Base-by-base conservation (phyloP, 78 protist genomes). In the Mantamonas sphyraenae region DNA sequence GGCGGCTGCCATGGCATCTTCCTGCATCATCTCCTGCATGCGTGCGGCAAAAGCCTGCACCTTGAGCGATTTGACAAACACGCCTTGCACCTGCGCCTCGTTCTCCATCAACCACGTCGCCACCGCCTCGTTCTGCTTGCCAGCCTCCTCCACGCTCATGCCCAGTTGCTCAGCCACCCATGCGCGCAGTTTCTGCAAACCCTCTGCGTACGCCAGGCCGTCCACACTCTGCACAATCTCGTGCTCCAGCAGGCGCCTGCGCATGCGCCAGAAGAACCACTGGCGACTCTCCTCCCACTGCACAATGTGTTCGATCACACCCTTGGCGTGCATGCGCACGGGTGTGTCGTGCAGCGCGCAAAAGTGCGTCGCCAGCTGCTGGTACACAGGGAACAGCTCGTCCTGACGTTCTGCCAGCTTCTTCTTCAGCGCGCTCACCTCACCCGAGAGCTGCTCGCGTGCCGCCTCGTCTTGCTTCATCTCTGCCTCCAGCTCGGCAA, bases 301-400 rank as follows among this genome's bases (percentile, higher is more conserved):
- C 28, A 93, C 79, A 20, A 88, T 76, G 24, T 62, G 78, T 1
- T 42, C 16, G 65, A 94, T 88, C 58, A 74, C 82, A 53, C 83
- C 85, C 88, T 90, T 90, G 28, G 92, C 92, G 45, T 71, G 57
- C 98, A 95, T 95, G 60, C 97, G 81, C 35, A 93, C 96, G 40
- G 98, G 89, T 0, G 89, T 81, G 71, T 95, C 98, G 65, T 95
- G 98, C 45, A 95, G 84, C 39, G 91, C 98, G 24, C 93, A 96
- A 43, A 93, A 93, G 74, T 78, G 72, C 51, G 79, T 77, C 1
- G 98, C 93, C 26, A 92, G 74, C 75, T 87, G 89, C 62, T 74
- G 77, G 79, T 88, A 93, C 65, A 83, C 58, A 39, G 92, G 83
- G 31, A 73, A 50, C 40, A 93, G 74, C 51, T 74, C 83, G 60